Conservation (phyloP, 1,139 yeast species). For the Lodderomyces orthopsilosis region DNA sequence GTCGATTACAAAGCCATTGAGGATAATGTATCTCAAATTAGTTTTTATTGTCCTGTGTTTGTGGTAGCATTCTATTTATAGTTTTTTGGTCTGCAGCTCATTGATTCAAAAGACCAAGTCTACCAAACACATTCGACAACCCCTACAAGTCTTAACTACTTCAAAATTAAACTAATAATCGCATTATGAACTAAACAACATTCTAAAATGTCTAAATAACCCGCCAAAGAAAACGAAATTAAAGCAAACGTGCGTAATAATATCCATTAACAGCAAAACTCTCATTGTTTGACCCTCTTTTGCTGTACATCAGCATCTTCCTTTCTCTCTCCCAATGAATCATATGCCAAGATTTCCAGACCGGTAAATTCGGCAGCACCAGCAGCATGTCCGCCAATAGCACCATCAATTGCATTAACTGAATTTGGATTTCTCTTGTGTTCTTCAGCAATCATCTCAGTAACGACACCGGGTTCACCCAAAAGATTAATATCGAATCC, state of each 20-base stretch:
- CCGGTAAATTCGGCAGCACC: neutral
- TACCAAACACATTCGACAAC: too few relatives aligned
- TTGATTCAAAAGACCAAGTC: too few relatives aligned
- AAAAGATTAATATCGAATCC: slow-evolving; percentile 58
- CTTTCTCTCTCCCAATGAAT: neutral
- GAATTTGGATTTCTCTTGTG: slow-evolving; percentile 1
- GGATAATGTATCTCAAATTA: too few relatives aligned
- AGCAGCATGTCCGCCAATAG: slow-evolving; percentile 1
- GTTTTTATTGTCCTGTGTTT: too few relatives aligned
- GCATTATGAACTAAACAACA: neutral
- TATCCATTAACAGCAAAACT: neutral
- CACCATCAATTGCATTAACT: neutral
- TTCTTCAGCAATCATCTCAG: slow-evolving; percentile 3
- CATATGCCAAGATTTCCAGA: slow-evolving; percentile 1
- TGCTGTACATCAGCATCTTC: neutral
- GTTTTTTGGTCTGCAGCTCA: too few relatives aligned
- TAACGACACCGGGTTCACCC: slow-evolving; percentile 24
- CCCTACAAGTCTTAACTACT: too few relatives aligned
- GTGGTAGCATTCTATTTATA: too few relatives aligned
- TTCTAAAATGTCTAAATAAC: neutral
- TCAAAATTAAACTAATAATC: too few relatives aligned
- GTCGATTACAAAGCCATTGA: too few relatives aligned
- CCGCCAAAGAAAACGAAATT: neutral
- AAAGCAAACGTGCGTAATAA: neutral
- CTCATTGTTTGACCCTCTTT: neutral